Conservation (phyloP, 176 grass and related monocot genomes). For the Areca catechu region DNA sequence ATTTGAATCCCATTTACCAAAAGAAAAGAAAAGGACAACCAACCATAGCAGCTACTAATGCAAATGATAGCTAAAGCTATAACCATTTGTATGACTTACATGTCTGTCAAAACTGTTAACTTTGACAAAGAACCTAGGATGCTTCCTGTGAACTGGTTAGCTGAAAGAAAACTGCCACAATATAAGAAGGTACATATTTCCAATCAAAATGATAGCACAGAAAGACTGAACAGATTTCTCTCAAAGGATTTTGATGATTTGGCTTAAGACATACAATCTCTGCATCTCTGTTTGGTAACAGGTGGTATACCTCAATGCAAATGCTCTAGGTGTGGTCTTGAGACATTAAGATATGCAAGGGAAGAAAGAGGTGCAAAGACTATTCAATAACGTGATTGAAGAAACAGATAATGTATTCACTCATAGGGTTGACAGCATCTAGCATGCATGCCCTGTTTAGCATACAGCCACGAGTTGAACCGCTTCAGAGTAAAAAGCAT, state of each 20-base stretch:
- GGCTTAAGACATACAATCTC: slow-evolving; percentile 46
- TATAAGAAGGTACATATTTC: not conserved
- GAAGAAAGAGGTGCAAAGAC: too few relatives aligned
- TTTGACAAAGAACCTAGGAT: slow-evolving; percentile 73
- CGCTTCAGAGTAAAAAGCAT: slow-evolving; percentile 13
- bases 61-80: too few relatives aligned
- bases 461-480: slow-evolving; percentile 5
- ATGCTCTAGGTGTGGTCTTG: too few relatives aligned
- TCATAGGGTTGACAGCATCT: slow-evolving; percentile 12
- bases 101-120: slow-evolving; percentile 47
- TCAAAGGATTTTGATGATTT: not conserved
- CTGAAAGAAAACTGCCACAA: slow-evolving; percentile 73
- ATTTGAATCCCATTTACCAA: slow-evolving; percentile 80
- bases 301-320: slow-evolving; percentile 85
- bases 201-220: slow-evolving; percentile 7
- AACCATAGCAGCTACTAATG: too few relatives aligned
- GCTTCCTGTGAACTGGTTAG: slow-evolving; percentile 72
- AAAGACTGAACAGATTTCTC: not conserved
- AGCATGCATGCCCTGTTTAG: not conserved
- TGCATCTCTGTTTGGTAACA: slow-evolving; percentile 71
- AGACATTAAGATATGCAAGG: too few relatives aligned
- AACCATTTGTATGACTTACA: slow-evolving; percentile 34
- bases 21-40: not conserved
- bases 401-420: slow-evolving; percentile 14
- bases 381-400: too few relatives aligned